phyloP scores from a whole-genome alignment of 2,329 filamentous ascomycete genomes.

The Sporothrix protearum region DNA sequence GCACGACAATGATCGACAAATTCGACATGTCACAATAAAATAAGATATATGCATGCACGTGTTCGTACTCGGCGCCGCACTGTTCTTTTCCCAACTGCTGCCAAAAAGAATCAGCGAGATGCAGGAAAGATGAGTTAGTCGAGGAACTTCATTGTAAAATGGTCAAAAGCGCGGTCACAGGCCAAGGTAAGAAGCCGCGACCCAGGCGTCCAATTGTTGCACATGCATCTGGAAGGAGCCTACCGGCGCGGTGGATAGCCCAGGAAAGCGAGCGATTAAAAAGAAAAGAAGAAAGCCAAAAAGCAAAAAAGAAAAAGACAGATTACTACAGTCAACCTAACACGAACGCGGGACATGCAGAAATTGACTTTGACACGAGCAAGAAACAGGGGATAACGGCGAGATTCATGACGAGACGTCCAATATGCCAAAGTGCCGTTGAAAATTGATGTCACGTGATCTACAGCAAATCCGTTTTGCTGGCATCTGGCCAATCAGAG shows the following conservation, averaged over 20 bases:
- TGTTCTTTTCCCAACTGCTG: constrained; percentile 4
- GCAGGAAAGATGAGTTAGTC: neutral
- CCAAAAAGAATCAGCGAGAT: neutral
- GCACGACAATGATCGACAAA: neutral
- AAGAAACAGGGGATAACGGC: neutral
- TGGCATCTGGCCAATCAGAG: neutral
- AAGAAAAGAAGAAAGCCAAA: neutral
- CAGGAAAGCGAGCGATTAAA: neutral
- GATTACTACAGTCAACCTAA: neutral
- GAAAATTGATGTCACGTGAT: neutral
- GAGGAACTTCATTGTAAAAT: neutral
- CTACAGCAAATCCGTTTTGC: neutral
- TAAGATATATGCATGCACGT: neutral
- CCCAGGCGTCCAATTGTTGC: constrained; percentile 4
- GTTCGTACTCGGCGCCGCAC: constrained; percentile 12
- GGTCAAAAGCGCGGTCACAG: neutral
- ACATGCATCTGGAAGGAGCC: constrained; percentile 9
- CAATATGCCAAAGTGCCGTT: neutral
- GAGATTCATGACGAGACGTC: neutral
- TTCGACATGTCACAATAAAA: neutral
- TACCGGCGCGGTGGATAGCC: neutral
- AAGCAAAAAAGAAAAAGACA: neutral
- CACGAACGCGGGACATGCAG: neutral
- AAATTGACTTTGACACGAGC: neutral
- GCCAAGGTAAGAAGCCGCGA: neutral